Conservation (phyloP, 202 grass and related monocot genomes). For the Cymbopogon flexuosus region DNA sequence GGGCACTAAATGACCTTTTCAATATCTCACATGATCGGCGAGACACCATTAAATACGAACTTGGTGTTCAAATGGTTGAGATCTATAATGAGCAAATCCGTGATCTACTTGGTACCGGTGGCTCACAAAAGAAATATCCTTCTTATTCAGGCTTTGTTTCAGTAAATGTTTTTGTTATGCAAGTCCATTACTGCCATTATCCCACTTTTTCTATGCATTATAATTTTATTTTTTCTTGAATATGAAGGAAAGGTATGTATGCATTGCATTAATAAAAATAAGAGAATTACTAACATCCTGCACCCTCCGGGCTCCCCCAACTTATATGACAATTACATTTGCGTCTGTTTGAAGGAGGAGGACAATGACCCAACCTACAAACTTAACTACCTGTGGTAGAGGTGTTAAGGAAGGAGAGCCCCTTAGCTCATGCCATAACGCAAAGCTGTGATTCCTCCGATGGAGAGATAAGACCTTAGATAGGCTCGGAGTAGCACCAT, state of each 20-base stretch:
- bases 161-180: slow-evolving; percentile 17
- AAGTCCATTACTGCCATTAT: background rate
- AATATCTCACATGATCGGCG: slow-evolving; percentile 55
- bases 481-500: background rate
- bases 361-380: background rate
- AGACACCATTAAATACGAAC: slow-evolving; percentile 62
- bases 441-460: background rate
- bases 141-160: slow-evolving; percentile 18
- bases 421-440: background rate
- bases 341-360: background rate
- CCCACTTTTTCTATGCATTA: slow-evolving; percentile 5
- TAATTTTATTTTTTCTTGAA: background rate
- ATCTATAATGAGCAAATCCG: slow-evolving; percentile 92
- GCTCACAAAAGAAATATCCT: slow-evolving; percentile 88
- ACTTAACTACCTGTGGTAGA: background rate
- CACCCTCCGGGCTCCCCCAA: too few relatives aligned
- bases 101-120: slow-evolving; percentile 68
- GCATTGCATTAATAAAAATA: background rate
- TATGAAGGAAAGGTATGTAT: background rate
- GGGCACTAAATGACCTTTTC: slow-evolving; percentile 87
- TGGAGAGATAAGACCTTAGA: background rate
- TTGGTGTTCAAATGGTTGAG: slow-evolving; percentile 89
- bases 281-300: background rate
- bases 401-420: background rate
- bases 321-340: background rate